phyloP scores from a whole-genome alignment of 2,329 filamentous ascomycete genomes.

The Aspergillus pseudoterreus region DNA sequence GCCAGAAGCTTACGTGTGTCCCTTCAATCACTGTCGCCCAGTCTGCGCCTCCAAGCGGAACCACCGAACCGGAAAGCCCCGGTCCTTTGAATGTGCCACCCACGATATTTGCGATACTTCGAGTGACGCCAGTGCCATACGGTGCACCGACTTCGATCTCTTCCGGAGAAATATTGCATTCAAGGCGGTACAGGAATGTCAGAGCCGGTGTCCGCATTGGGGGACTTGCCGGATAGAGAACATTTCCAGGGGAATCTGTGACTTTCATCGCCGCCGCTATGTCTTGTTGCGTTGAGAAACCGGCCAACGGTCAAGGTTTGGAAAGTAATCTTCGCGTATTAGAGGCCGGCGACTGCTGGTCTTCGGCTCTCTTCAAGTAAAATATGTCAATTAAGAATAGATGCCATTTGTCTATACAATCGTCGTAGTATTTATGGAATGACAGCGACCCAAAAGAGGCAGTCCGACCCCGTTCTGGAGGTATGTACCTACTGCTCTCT shows the following conservation, averaged over 20 bases:
- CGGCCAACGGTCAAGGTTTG: too few relatives aligned
- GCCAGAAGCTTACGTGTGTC: constrained; percentile 14
- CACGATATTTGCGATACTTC: constrained; percentile 19
- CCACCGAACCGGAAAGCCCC: constrained; percentile 16
- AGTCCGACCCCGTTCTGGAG: not conserved
- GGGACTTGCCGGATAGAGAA: constrained; percentile 17
- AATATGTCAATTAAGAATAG: too few relatives aligned
- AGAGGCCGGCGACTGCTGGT: too few relatives aligned
- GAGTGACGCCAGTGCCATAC: constrained; percentile 16
- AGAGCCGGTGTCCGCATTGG: constrained; percentile 20
- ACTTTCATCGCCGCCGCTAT: not conserved
- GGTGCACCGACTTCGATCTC: constrained; percentile 21
- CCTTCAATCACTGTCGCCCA: constrained; percentile 23
- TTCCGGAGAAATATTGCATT: constrained; percentile 20
- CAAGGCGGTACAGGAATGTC: constrained; percentile 20
- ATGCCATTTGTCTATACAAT: too few relatives aligned
- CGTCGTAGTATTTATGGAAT: not conserved
- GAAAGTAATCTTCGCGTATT: not conserved
- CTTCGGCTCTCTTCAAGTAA: too few relatives aligned
- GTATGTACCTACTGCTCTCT: too few relatives aligned
- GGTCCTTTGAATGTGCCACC: constrained; percentile 22
- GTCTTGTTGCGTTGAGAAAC: not conserved
- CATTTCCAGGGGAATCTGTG: constrained; percentile 18
- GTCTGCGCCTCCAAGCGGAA: constrained; percentile 19
- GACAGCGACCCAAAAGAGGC: not conserved